Conservation (phyloP, 352 stramenopile species). For the Globisporangium lucens region DNA sequence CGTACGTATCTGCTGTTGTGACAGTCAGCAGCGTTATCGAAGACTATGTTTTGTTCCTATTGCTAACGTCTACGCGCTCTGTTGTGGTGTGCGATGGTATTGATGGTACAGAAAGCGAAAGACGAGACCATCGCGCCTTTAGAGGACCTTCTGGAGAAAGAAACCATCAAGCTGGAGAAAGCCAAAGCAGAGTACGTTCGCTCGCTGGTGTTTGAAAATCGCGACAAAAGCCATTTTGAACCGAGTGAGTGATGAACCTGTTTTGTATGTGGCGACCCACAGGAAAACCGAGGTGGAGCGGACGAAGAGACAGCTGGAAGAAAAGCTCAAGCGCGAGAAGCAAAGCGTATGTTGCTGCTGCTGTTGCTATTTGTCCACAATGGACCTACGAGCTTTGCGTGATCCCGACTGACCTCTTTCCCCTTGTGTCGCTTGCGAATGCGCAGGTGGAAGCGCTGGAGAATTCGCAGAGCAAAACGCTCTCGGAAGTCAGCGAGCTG, state of each 20-base stretch:
- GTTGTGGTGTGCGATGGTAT: no score
- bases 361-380: neutral
- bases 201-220: neutral
- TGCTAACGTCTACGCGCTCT: neutral
- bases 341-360: conserved; percentile 26
- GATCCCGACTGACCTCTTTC: neutral
- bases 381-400: neutral
- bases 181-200: conserved; percentile 53
- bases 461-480: conserved; percentile 59
- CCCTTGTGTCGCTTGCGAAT: neutral
- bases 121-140: conserved; percentile 60
- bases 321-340: conserved; percentile 69
- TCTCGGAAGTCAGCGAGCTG: conserved; percentile 66
- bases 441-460: conserved; percentile 66
- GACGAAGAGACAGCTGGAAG: conserved; percentile 47
- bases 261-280: neutral
- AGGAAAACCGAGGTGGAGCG: conserved; percentile 55
- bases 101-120: conserved; percentile 49
- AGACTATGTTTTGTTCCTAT: neutral
- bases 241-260: neutral
- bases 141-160: conserved; percentile 62
- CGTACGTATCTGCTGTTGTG: conserved; percentile 24
- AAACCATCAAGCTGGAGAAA: conserved; percentile 59
- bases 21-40: neutral
- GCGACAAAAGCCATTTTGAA: neutral